Evolutionary conservation across 352 stramenopile species (phyloP).

Genomic region (Globisporangium cylindrosporum): DNA sequence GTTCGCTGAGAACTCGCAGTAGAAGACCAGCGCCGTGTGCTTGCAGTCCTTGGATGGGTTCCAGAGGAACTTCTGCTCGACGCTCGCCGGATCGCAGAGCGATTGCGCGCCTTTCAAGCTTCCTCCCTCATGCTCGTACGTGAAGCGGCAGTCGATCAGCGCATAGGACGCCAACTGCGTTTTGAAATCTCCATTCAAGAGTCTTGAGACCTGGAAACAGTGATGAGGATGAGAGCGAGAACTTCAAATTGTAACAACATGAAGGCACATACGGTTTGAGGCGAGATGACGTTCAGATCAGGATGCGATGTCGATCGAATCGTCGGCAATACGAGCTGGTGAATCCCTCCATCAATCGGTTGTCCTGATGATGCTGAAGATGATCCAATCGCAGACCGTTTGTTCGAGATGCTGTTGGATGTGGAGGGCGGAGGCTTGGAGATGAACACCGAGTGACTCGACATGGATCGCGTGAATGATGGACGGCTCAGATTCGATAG

Average conservation of each 20-base stretch:
- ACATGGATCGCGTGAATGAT: constrained; percentile 22
- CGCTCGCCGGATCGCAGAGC: constrained; percentile 37
- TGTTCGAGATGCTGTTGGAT: background rate
- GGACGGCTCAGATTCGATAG: constrained; percentile 1
- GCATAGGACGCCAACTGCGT: constrained; percentile 26
- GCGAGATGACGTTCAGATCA: constrained; percentile 59
- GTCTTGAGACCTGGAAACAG: constrained; percentile 21
- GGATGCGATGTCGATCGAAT: constrained; percentile 50
- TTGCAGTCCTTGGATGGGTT: constrained; percentile 20
- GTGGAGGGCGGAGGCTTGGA: background rate
- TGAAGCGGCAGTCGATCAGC: constrained; percentile 61
- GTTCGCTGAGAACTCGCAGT: constrained; percentile 69
- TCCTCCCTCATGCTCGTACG: constrained; percentile 48
- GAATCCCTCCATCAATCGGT: background rate
- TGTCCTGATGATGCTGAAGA: constrained; percentile 9
- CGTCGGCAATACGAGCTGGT: constrained; percentile 39
- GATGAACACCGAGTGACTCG: constrained; percentile 26
- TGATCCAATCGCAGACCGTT: constrained; percentile 6
- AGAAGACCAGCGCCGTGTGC: constrained; percentile 57
- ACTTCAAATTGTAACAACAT: background rate
- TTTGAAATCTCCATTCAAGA: constrained; percentile 38
- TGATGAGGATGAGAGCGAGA: background rate
- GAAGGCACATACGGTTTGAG: constrained; percentile 30
- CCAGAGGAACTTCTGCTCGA: constrained; percentile 43
- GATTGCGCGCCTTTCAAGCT: constrained; percentile 36